Base-by-base conservation (phyloP, 2,329 filamentous ascomycete species). In the Fusarium chaquense region DNA sequence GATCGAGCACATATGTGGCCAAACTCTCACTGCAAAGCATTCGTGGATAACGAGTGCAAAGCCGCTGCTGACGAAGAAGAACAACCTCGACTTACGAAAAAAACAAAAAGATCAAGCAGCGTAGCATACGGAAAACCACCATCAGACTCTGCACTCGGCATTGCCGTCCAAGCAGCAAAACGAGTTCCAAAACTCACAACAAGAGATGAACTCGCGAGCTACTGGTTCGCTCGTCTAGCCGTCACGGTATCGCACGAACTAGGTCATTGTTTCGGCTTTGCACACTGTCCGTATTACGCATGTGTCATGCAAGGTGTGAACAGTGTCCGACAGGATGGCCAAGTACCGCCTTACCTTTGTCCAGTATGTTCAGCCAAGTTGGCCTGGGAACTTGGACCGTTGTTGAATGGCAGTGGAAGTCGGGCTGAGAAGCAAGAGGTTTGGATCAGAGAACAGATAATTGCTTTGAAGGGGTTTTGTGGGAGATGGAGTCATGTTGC, bases 201-300 rank as follows among this genome's bases (percentile, higher is more conserved):
- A 5, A 33, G 60, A 9, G 59, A 76, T 1, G 76, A 78, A 2
- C 61, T 80, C 1, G 71, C 76, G 0, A 82, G 78, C 0, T 73
- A 90, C 3, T 92, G 89, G 88, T 83, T 91, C 16, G 83, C 83
- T 12, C 82, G 85, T 13, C 76, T 87, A 4, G 87, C 82, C 54
- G 85, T 84, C 51, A 91, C 90, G 0, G 85, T 85, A 2, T 83
- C 83, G 3, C 90, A 92, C 73, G 90, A 93, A 72, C 77, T 92
- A 0, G 87, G 89, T 0, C 90, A 92, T 75, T 92, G 89, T 72
- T 84, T 93, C 38, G 88, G 86, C 0, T 81, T 93, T 16, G 89
- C 78, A 10, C 90, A 93, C 74, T 93, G 90, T 73, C 79, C 85
- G 0, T 91, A 88, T 71, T 90, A 88, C 69, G 87, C 89, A 0